Evolutionary conservation across 1,139 yeast species (phyloP).

Genomic region (Tardiomyces blankii): DNA sequence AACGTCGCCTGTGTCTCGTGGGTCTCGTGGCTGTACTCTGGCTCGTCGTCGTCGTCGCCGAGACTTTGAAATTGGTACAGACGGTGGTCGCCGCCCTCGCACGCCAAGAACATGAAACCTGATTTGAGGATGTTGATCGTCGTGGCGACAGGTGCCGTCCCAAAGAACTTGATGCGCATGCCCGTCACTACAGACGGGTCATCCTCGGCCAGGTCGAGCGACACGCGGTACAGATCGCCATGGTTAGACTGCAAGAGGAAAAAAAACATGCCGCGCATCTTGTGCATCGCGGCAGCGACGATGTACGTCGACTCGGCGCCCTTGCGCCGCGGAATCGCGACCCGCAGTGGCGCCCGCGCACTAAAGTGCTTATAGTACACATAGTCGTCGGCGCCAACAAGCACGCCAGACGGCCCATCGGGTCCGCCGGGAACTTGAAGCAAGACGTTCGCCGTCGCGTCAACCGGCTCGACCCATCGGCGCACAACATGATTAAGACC

Average conservation of each 20-base stretch:
- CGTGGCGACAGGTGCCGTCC: constrained; percentile 52
- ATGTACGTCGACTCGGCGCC: constrained; percentile 2
- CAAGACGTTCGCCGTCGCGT: constrained; percentile 33
- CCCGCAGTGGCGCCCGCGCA: constrained; percentile 32
- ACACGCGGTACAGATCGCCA: constrained; percentile 73
- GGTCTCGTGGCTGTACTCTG: not conserved
- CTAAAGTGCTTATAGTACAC: constrained; percentile 35
- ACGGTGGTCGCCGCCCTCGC: constrained; percentile 48
- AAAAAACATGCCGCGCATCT: constrained; percentile 39
- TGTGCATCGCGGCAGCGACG: constrained; percentile 30
- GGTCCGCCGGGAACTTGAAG: constrained; percentile 38
- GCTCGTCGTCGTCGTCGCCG: constrained; percentile 39
- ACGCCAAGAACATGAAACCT: constrained; percentile 66
- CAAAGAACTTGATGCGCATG: constrained; percentile 54
- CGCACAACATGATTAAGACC: constrained; percentile 70
- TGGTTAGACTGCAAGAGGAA: constrained; percentile 56
- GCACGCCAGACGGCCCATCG: constrained; percentile 52
- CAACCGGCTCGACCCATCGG: constrained; percentile 34
- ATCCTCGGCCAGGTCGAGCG: constrained; percentile 35
- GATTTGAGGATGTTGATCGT: constrained; percentile 52
- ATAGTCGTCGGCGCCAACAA: constrained; percentile 38
- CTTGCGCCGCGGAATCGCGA: constrained; percentile 33
- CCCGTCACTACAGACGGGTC: constrained; percentile 21
- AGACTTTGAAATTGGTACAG: constrained; percentile 70
- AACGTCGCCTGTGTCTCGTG: constrained; percentile 2